These are phyloP conservation scores for Cladophialophora yegresii DNA, from an alignment of 2,329 filamentous ascomycete genomes.

Conservation along the genomic window DNA sequence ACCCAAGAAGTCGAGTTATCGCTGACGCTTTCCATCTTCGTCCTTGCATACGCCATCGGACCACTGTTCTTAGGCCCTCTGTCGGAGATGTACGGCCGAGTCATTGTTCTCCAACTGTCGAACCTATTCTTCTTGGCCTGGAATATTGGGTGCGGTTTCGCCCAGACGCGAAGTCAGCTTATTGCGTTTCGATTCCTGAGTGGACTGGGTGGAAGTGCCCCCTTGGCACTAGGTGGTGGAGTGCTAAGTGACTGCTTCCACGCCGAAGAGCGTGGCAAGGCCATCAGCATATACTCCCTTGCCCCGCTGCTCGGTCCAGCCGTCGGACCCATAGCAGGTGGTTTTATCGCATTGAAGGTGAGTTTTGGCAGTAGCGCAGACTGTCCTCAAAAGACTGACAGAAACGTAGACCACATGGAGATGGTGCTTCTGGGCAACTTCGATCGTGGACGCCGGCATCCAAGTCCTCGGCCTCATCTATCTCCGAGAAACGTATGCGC, in stretches of 20 bases:
- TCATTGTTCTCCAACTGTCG: conserved; percentile 56
- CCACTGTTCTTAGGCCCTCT: conserved; percentile 56
- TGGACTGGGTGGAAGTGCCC: conserved; percentile 61
- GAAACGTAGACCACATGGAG: conserved; percentile 62
- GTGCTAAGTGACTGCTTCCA: conserved; percentile 60
- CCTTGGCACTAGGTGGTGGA: conserved; percentile 55
- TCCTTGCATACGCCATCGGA: conserved; percentile 57
- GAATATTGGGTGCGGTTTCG: conserved; percentile 62
- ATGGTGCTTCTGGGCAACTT: conserved; percentile 71
- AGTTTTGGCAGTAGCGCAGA: background rate
- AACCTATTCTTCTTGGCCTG: conserved; percentile 61
- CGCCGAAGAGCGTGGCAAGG: conserved; percentile 63
- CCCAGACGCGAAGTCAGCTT: conserved; percentile 55
- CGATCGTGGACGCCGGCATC: conserved; percentile 63
- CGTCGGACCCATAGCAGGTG: conserved; percentile 66
- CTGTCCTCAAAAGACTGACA: background rate
- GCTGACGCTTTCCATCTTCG: conserved; percentile 58
- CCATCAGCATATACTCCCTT: conserved; percentile 64
- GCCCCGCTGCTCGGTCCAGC: conserved; percentile 67
- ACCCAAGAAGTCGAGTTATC: conserved; percentile 48
- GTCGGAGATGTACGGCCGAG: conserved; percentile 59
- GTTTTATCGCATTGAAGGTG: conserved; percentile 61
- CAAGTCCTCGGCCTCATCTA: conserved; percentile 64
- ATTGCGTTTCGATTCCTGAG: conserved; percentile 61
- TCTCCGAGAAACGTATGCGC: conserved; percentile 66